A percentile compares a stretch with the other conserved stretches of the same genome.
Conservation (phyloP, 1,284 basidiomycete species). For the Leccinum subrobustum region DNA sequence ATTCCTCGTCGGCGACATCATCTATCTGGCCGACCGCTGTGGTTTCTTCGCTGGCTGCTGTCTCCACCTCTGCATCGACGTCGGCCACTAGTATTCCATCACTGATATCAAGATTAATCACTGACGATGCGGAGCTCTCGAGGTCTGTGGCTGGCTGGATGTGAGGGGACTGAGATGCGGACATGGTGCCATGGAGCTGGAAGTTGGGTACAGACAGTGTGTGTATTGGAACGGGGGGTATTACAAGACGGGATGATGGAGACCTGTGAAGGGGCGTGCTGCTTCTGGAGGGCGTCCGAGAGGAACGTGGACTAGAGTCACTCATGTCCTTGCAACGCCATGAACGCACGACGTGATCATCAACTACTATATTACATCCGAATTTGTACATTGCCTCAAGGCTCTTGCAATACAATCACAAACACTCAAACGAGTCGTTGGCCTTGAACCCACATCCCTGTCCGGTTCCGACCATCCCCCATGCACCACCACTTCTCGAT, state of each 20-base stretch:
- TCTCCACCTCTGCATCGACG: constrained; percentile 55
- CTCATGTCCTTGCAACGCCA: constrained; percentile 17
- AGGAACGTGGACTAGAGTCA: constrained; percentile 28
- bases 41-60: constrained; percentile 48
- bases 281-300: constrained; percentile 36
- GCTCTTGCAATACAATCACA: constrained; percentile 18
- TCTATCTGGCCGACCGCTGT: constrained; percentile 44
- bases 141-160: constrained; percentile 37
- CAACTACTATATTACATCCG: neutral
- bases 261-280: constrained; percentile 36
- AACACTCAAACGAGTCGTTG: constrained; percentile 20
- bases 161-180: constrained; percentile 26
- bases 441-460: constrained; percentile 75
- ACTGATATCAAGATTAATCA: constrained; percentile 57
- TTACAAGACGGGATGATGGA: constrained; percentile 43
- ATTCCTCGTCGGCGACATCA: constrained; percentile 48
- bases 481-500: constrained; percentile 89
- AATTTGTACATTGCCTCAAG: constrained; percentile 7
- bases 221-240: constrained; percentile 42
- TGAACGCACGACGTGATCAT: neutral
- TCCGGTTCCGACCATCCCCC: constrained; percentile 67
- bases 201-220: constrained; percentile 43
- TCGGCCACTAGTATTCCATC: constrained; percentile 70
- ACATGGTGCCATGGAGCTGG: constrained; percentile 40
- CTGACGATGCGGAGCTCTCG: constrained; percentile 67